A percentile compares a stretch with the other conserved stretches of the same genome.
Conservation (phyloP, 78 protist species). For the Chrysochromulina parva region DNA sequence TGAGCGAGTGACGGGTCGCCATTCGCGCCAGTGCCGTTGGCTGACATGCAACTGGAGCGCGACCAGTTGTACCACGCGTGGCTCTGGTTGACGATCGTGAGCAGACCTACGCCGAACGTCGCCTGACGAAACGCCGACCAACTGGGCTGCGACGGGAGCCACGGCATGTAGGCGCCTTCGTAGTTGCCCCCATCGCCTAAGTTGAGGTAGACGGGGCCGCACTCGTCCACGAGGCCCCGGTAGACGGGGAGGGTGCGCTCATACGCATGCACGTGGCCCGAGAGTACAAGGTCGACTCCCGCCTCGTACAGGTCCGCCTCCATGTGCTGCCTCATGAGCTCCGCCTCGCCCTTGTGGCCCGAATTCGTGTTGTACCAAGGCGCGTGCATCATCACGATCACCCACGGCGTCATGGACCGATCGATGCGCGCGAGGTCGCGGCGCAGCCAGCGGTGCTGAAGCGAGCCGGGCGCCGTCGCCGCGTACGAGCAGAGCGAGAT, state of each 20-base stretch:
- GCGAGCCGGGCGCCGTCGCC: not conserved
- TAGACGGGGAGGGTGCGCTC: constrained; percentile 32
- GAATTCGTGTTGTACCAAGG: not conserved
- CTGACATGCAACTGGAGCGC: not conserved
- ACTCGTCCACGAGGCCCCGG: not conserved
- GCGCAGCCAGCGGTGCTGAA: not conserved
- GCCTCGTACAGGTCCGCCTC: not conserved
- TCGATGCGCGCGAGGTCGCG: not conserved
- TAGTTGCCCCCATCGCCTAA: constrained; percentile 1
- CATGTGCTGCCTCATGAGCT: not conserved
- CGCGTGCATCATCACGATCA: constrained; percentile 16
- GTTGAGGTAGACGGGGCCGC: not conserved
- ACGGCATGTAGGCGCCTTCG: not conserved
- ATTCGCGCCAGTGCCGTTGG: too few relatives aligned
- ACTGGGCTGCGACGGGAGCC: not conserved
- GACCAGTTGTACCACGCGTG: not conserved
- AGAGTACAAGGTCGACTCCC: constrained; percentile 24
- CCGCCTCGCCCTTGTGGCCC: not conserved
- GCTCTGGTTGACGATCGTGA: not conserved
- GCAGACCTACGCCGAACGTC: constrained; percentile 2
- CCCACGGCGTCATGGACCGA: not conserved
- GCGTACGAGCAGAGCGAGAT: not conserved
- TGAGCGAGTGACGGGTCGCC: too few relatives aligned
- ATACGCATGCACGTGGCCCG: constrained; percentile 45
- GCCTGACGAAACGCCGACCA: not conserved